A percentile compares a stretch with the other conserved stretches of the same genome.
phyloP scores from a whole-genome alignment of 2,329 filamentous ascomycete genomes.

The Mariannaea sp. region DNA sequence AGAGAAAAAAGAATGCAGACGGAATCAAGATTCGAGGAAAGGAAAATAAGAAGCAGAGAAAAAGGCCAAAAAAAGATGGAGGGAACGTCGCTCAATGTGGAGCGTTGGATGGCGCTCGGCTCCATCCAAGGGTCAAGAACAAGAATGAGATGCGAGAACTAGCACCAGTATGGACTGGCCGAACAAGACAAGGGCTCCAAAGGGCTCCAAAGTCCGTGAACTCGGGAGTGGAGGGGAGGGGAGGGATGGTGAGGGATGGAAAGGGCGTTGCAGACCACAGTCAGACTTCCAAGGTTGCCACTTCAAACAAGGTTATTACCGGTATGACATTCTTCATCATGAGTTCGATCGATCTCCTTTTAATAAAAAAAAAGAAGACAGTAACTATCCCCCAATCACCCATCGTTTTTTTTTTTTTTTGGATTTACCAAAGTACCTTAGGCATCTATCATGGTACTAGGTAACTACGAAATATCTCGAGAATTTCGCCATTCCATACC shows the following conservation, averaged over 20 bases:
- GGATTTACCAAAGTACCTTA: too few relatives aligned
- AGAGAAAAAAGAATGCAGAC: slow-evolving; percentile 13
- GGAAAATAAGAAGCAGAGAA: slow-evolving; percentile 15
- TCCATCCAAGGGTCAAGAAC: not conserved
- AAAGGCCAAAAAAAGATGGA: not conserved
- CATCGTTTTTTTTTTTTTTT: too few relatives aligned
- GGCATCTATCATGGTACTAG: too few relatives aligned
- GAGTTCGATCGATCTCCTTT: too few relatives aligned
- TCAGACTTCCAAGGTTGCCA: too few relatives aligned
- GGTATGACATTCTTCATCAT: too few relatives aligned
- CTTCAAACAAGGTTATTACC: too few relatives aligned
- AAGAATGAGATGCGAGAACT: slow-evolving; percentile 16
- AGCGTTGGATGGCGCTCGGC: slow-evolving; percentile 12
- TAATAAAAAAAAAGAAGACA: not conserved
- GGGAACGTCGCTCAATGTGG: slow-evolving; percentile 7
- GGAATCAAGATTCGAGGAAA: not conserved
- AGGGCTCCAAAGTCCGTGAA: not conserved
- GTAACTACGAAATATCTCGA: too few relatives aligned
- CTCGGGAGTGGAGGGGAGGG: too few relatives aligned
- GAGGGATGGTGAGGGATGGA: not conserved
- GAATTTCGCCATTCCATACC: too few relatives aligned
- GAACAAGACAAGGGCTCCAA: not conserved
- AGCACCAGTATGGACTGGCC: slow-evolving; percentile 9
- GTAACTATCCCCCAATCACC: too few relatives aligned
- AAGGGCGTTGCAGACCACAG: too few relatives aligned